Conservation (phyloP, 352 stramenopile species). For the Elongisporangium senticosum region DNA sequence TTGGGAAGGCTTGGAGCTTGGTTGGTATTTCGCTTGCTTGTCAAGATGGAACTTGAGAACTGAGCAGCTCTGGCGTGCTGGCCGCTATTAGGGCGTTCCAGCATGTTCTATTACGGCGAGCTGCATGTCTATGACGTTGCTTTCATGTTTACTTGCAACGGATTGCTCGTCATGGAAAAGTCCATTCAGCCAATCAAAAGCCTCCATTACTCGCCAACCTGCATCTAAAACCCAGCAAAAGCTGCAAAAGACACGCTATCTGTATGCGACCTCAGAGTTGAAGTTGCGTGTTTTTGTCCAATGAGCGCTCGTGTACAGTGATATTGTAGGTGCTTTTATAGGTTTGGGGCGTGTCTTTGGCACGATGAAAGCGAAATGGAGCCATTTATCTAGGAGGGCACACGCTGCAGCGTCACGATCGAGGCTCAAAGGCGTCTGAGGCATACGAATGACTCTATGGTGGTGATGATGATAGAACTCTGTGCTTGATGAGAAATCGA, state of each 20-base stretch:
- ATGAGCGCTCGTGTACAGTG: background rate
- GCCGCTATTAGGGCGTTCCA: background rate
- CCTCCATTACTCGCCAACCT: background rate
- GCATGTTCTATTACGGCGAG: background rate
- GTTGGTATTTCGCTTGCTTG: constrained; percentile 4
- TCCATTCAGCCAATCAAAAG: background rate
- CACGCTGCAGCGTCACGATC: background rate
- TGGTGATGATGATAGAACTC: too few relatives aligned
- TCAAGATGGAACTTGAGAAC: background rate
- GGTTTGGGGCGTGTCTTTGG: background rate
- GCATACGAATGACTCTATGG: too few relatives aligned
- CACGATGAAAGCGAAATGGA: background rate
- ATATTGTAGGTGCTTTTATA: background rate
- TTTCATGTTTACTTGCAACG: background rate
- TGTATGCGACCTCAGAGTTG: background rate
- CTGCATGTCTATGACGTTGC: background rate
- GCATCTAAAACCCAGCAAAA: background rate
- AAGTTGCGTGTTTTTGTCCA: background rate
- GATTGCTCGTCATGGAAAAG: background rate
- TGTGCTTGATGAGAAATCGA: too few relatives aligned
- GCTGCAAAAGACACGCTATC: background rate
- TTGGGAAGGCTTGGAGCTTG: background rate
- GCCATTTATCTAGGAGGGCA: background rate
- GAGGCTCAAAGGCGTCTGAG: background rate
- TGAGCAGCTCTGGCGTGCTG: background rate